Percentiles rank a stretch among this genome's conserved stretches.
Conservation (phyloP, 2,329 filamentous ascomycete genomes). For the Blumeria graminis region DNA sequence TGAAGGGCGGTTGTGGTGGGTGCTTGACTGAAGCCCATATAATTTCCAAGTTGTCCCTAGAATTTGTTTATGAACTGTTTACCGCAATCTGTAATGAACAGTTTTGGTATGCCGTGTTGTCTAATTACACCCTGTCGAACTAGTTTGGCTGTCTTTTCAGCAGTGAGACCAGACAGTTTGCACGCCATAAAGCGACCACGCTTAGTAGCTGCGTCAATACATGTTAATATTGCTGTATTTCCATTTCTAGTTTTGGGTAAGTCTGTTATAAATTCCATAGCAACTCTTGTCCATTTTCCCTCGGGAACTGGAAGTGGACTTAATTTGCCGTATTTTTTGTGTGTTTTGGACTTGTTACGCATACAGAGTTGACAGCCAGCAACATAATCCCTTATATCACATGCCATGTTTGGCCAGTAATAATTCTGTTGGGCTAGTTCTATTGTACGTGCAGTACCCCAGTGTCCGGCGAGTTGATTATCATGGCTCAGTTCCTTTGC, state of each 20-base stretch:
- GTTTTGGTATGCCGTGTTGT: not conserved
- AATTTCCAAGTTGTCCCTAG: not conserved
- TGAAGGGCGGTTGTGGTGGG: too few species aligned
- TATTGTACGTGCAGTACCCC: not conserved
- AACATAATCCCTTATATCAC: not conserved
- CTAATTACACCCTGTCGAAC: not conserved
- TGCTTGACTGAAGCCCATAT: too few species aligned
- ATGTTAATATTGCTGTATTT: constrained; percentile 1
- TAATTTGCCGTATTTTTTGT: not conserved
- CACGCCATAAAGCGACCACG: too few species aligned
- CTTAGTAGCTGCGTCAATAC: not conserved
- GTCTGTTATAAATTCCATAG: not conserved
- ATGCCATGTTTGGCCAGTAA: not conserved
- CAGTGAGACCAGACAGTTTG: not conserved
- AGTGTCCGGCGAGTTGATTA: too few species aligned
- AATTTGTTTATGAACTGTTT: not conserved
- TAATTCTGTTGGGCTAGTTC: not conserved
- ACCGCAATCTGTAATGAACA: not conserved
- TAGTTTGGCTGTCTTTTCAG: not conserved
- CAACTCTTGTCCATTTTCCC: not conserved
- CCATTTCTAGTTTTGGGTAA: not conserved
- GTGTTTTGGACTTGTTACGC: not conserved
- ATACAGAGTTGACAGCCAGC: not conserved
- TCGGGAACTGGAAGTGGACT: not conserved
- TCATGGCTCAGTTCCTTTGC: too few species aligned